phyloP scores from a whole-genome alignment of 176 grass and related monocot species.

The Triticum urartu region DNA sequence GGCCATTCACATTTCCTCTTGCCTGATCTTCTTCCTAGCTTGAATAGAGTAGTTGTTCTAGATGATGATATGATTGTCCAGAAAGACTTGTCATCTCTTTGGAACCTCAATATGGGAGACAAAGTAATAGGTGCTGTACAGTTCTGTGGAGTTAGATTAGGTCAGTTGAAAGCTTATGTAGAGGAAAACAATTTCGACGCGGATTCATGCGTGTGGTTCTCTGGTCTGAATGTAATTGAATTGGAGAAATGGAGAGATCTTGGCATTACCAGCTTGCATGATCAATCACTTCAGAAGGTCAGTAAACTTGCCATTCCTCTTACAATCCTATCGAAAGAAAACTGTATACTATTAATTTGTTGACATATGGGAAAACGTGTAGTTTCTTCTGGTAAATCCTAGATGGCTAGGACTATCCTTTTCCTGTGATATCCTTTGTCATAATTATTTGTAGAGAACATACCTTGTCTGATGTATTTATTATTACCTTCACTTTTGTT shows the following conservation, averaged over 20 bases:
- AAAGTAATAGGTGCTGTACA: conserved; percentile 63
- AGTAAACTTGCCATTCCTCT: conserved; percentile 3
- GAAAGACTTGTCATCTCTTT: conserved; percentile 68
- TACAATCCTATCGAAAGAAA: neutral
- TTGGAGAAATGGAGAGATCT: conserved; percentile 77
- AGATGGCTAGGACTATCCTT: neutral
- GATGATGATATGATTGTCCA: conserved; percentile 93
- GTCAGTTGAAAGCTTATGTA: conserved; percentile 58
- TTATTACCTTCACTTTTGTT: conserved; percentile 13
- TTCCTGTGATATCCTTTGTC: neutral
- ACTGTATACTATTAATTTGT: neutral
- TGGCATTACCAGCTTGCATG: conserved; percentile 38
- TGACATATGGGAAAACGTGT: neutral
- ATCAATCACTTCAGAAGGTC: conserved; percentile 55
- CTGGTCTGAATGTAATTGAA: conserved; percentile 78
- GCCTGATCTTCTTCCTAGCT: conserved; percentile 70
- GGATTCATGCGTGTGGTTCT: conserved; percentile 68
- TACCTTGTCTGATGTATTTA: neutral
- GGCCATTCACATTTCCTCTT: conserved; percentile 83
- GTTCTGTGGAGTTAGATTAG: conserved; percentile 59
- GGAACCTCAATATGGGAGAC: conserved; percentile 61
- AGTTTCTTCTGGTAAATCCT: neutral
- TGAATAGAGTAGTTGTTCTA: conserved; percentile 63
- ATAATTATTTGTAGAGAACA: neutral
- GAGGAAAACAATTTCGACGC: conserved; percentile 33